Percentiles rank a stretch among this genome's conserved stretches.
Conservation (phyloP, 495 filamentous ascomycete genomes). For the Peziza echinospora region DNA sequence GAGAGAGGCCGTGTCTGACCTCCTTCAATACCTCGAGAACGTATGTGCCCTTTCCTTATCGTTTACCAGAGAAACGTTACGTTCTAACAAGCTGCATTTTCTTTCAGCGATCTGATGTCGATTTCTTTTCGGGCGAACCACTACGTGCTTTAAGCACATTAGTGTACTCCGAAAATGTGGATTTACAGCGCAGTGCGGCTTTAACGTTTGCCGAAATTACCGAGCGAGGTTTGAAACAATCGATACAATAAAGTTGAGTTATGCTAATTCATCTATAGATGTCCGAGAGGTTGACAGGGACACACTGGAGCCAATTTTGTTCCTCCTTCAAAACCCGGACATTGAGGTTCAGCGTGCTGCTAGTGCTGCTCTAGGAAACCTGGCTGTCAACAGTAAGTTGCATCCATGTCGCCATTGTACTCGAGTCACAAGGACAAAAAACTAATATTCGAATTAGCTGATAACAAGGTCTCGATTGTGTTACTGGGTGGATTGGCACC, state of each 20-base stretch:
- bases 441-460: too few species aligned
- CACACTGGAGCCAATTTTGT: conserved; percentile 87
- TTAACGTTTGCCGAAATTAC: conserved; percentile 98
- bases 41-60: conserved; percentile 30
- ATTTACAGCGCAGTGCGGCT: conserved; percentile 89
- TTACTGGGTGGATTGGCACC: conserved; percentile 72
- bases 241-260: neutral
- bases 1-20: conserved; percentile 87
- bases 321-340: conserved; percentile 80
- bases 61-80: conserved; percentile 4
- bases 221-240: conserved; percentile 53
- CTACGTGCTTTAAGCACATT: conserved; percentile 82
- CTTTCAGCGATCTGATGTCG: conserved; percentile 67
- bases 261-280: conserved; percentile 32
- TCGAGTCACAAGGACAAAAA: conserved; percentile 2
- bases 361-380: conserved; percentile 85
- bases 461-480: conserved; percentile 95
- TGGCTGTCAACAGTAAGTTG: conserved; percentile 84
- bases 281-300: conserved; percentile 87
- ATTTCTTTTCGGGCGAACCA: conserved; percentile 97
- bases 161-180: conserved; percentile 96
- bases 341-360: conserved; percentile 95
- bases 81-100: conserved; percentile 8
- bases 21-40: conserved; percentile 88
- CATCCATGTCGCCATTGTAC: neutral